These are phyloP conservation scores for Sporothrix schenckii DNA, from an alignment of 2,329 filamentous ascomycete species.

Conservation along the genomic window DNA sequence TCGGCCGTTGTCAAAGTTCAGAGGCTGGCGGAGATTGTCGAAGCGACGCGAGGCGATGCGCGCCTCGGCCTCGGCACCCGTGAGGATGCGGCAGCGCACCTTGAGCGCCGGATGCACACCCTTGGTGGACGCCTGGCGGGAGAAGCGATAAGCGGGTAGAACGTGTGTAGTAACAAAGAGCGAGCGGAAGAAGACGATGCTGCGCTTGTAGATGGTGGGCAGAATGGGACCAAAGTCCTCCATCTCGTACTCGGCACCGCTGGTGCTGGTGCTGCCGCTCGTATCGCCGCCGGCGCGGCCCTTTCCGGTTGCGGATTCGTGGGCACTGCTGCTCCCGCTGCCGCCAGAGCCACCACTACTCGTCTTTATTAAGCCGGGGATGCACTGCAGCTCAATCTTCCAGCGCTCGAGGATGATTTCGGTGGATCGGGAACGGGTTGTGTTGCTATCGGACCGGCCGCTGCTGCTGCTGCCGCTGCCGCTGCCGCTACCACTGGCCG, in stretches of 20 bases:
- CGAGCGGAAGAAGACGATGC: constrained; percentile 90
- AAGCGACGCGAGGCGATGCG: constrained; percentile 53
- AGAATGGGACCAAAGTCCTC: constrained; percentile 66
- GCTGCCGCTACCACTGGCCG: constrained; percentile 50
- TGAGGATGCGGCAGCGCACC: constrained; percentile 77
- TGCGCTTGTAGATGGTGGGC: constrained; percentile 94
- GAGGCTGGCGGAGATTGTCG: constrained; percentile 71
- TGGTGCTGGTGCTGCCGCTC: not conserved
- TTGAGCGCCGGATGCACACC: constrained; percentile 68
- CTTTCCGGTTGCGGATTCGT: not conserved
- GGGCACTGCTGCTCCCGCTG: not conserved
- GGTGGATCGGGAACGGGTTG: constrained; percentile 44
- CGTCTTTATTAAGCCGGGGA: constrained; percentile 40
- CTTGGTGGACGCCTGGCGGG: constrained; percentile 71
- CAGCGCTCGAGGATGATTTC: constrained; percentile 90
- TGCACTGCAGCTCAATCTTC: constrained; percentile 77
- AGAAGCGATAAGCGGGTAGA: constrained; percentile 83
- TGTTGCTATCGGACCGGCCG: constrained; percentile 40
- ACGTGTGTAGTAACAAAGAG: constrained; percentile 81
- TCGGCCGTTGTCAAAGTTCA: constrained; percentile 60
- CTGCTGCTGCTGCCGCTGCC: constrained; percentile 33
- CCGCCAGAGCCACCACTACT: constrained; percentile 16
- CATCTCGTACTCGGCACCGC: constrained; percentile 44
- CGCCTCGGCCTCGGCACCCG: constrained; percentile 53
- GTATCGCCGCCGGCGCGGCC: not conserved